Percentiles rank a stretch among this genome's conserved stretches.
Conservation (phyloP, 2,329 filamentous ascomycete genomes). For the Kalmusia sp. region DNA sequence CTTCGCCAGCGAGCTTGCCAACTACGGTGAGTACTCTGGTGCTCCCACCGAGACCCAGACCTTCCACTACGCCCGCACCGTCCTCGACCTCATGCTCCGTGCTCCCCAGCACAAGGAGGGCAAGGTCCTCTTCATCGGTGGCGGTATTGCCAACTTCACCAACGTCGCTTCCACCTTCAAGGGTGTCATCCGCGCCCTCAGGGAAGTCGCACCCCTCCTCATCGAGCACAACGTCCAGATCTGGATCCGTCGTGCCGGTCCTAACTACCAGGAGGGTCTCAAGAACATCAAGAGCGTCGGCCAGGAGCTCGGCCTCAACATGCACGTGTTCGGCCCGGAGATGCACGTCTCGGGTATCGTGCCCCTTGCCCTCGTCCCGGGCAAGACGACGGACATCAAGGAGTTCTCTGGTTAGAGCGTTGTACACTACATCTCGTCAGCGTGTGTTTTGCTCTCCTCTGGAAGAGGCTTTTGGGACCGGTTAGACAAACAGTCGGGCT, state of each 20-base stretch:
- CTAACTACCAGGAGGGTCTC: conserved; percentile 99
- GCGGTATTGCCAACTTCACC: conserved; percentile 99
- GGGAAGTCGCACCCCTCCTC: conserved; percentile 84
- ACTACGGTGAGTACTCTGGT: conserved; percentile 99
- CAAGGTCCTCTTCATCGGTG: conserved; percentile 99
- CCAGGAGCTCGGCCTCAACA: conserved; percentile 91
- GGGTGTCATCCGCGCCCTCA: conserved; percentile 95
- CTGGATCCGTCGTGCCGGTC: conserved; percentile 89
- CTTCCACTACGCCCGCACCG: conserved; percentile 97
- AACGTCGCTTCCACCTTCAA: conserved; percentile 99
- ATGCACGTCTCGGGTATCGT: conserved; percentile 96
- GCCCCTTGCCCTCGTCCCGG: conserved; percentile 78
- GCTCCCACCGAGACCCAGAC: conserved; percentile 98
- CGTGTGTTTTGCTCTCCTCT: conserved; percentile 15
- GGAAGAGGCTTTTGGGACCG: conserved; percentile 30
- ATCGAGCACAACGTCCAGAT: conserved; percentile 98
- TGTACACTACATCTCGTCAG: conserved; percentile 35
- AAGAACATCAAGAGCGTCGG: conserved; percentile 99
- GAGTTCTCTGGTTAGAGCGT: conserved; percentile 62
- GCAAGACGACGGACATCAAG: conserved; percentile 66
- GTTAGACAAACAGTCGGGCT: conserved; percentile 41
- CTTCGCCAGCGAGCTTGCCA: conserved; percentile 94
- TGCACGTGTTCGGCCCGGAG: conserved; percentile 86
- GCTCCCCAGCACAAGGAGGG: conserved; percentile 84
- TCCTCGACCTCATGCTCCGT: conserved; percentile 96